These are phyloP conservation scores for Cymodocea nodosa DNA, from an alignment of 116 monocot species.

Conservation along the genomic window DNA sequence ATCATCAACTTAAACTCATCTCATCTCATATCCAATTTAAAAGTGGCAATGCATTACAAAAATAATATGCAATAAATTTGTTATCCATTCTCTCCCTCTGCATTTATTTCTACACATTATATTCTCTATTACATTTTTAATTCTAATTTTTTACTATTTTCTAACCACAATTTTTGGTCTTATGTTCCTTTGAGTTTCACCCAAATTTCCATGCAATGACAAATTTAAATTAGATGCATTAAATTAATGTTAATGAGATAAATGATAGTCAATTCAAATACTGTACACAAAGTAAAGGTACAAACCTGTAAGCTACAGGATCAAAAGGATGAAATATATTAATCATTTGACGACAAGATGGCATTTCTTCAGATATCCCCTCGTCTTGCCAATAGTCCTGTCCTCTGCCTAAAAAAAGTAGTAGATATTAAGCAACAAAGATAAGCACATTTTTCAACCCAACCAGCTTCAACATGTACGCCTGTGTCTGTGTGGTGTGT, in stretches of 20 bases:
- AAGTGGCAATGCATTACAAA: no score
- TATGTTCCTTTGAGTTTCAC: no score
- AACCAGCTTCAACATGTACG: neutral
- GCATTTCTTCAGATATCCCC: conserved; percentile 74
- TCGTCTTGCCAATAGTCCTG: conserved; percentile 94
- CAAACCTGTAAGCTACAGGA: conserved; percentile 95
- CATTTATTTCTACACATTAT: no score
- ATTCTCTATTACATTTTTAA: no score
- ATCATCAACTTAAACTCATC: neutral
- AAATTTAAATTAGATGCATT: no score
- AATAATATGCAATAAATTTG: no score
- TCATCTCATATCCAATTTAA: no score
- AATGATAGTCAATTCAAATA: neutral
- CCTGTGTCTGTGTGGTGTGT: neutral
- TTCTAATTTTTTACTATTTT: no score
- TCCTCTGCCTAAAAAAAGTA: conserved; percentile 47
- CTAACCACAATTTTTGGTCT: no score
- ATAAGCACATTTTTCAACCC: neutral
- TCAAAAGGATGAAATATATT: conserved; percentile 99
- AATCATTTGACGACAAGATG: conserved; percentile 80
- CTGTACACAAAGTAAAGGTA: neutral
- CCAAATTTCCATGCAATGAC: no score
- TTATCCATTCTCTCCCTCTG: no score
- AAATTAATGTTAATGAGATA: no score
- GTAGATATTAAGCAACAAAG: neutral